Evolutionary conservation across 2,329 filamentous ascomycete species (phyloP).

Genomic region (Chaetomiaceae sp.): DNA sequence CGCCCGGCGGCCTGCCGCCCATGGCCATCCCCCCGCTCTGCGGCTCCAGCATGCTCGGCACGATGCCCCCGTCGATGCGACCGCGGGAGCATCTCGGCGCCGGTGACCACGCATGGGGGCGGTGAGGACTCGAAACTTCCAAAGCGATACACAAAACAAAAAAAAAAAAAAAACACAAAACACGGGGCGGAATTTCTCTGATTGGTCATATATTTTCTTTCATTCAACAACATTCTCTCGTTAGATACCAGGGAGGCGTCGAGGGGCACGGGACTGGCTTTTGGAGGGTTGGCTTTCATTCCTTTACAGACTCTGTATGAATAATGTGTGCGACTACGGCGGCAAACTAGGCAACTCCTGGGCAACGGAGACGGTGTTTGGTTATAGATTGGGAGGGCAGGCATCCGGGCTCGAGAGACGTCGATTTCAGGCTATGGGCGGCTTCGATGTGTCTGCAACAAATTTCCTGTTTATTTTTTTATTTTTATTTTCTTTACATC

Average conservation of each 20-base stretch:
- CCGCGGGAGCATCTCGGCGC: constrained; percentile 17
- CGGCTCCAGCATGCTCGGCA: constrained; percentile 22
- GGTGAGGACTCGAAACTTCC: constrained; percentile 14
- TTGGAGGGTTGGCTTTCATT: not conserved
- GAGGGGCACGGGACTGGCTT: constrained; percentile 5
- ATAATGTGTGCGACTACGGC: constrained; percentile 19
- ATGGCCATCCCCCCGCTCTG: constrained; percentile 29
- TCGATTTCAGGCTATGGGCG: not conserved
- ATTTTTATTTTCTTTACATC: not conserved
- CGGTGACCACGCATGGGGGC: constrained; percentile 23
- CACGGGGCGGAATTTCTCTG: not conserved
- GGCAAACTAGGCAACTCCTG: constrained; percentile 7
- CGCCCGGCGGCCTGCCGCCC: constrained; percentile 27
- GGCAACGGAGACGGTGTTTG: constrained; percentile 5
- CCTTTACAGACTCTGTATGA: constrained; percentile 13
- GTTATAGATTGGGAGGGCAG: constrained; percentile 11
- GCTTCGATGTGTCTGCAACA: too few relatives aligned
- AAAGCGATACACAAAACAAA: too few relatives aligned
- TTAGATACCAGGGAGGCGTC: constrained; percentile 20
- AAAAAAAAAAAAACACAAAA: not conserved
- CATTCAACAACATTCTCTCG: constrained; percentile 5
- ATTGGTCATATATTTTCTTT: constrained; percentile 16
- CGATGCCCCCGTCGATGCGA: constrained; percentile 24
- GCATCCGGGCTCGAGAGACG: not conserved
- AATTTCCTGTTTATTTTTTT: not conserved